Percentiles rank a stretch among this genome's conserved stretches.
phyloP scores from a whole-genome alignment of 805 yeast genomes.

The Starmerella apis region DNA sequence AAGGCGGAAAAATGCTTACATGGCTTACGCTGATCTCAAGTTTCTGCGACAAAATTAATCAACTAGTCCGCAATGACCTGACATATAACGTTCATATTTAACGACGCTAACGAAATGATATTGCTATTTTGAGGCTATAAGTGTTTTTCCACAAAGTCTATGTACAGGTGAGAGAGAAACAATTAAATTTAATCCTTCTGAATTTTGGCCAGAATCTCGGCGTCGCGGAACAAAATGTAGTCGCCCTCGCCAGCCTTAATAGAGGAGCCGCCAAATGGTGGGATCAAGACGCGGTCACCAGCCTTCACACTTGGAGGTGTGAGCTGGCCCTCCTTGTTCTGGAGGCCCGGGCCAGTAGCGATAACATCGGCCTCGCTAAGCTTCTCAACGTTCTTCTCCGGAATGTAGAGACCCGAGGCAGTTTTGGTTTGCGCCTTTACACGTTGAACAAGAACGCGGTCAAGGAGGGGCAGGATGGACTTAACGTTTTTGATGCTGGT shows the following conservation, averaged over 20 bases:
- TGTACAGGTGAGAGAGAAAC: background rate
- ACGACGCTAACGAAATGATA: background rate
- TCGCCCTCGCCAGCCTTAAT: conserved; percentile 77
- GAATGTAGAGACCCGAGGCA: conserved; percentile 84
- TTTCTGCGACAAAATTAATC: background rate
- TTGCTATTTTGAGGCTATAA: background rate
- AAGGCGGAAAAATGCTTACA: conserved; percentile 10
- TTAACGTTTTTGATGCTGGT: conserved; percentile 63
- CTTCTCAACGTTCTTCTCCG: conserved; percentile 93
- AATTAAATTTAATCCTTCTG: conserved; percentile 36
- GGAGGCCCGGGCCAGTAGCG: conserved; percentile 90
- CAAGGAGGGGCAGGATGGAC: conserved; percentile 82
- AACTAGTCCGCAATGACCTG: background rate
- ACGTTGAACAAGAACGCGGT: conserved; percentile 94
- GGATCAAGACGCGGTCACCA: conserved; percentile 92
- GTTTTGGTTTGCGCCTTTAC: conserved; percentile 84
- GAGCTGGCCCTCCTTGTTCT: conserved; percentile 62
- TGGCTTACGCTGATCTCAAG: background rate
- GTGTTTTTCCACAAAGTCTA: background rate
- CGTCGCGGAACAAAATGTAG: conserved; percentile 70
- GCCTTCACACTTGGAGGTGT: conserved; percentile 65
- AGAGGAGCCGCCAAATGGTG: conserved; percentile 85
- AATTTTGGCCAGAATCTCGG: conserved; percentile 90
- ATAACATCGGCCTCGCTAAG: conserved; percentile 83
- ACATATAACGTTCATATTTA: background rate